Evolutionary conservation across 352 stramenopile genomes (phyloP).

Genomic region (Pythium graminicola): DNA sequence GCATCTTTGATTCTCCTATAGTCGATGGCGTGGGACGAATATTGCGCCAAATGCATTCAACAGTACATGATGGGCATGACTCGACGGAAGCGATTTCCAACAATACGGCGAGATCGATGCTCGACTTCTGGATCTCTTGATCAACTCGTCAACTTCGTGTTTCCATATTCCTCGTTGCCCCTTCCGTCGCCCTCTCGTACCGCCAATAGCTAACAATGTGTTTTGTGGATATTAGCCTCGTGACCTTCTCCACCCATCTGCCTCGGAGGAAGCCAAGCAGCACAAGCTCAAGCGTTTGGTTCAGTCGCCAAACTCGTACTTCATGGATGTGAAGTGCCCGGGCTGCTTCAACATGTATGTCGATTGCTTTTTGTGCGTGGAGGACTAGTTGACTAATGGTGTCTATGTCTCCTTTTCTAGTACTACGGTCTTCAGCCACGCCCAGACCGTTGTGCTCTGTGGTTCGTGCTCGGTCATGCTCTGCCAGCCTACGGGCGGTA

Average conservation of each 20-base stretch:
- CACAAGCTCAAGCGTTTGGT: slow-evolving; percentile 99
- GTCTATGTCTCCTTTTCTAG: slow-evolving; percentile 14
- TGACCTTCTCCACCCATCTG: slow-evolving; percentile 97
- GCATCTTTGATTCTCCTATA: no score
- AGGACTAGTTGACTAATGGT: no score
- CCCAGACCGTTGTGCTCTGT: slow-evolving; percentile 97
- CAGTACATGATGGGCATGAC: no score
- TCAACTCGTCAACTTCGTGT: neutral
- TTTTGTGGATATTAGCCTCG: slow-evolving; percentile 34
- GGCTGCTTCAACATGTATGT: slow-evolving; percentile 98
- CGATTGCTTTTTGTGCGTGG: no score
- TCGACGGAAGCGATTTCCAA: no score
- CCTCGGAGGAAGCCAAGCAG: slow-evolving; percentile 93
- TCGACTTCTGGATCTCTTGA: no score
- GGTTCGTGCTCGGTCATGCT: slow-evolving; percentile 97
- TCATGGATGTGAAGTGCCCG: slow-evolving; percentile 99
- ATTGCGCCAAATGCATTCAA: no score
- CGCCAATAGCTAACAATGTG: neutral
- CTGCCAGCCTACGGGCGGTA: slow-evolving; percentile 97
- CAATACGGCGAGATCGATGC: no score
- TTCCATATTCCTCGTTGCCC: neutral
- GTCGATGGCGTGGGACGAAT: no score
- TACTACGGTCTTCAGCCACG: slow-evolving; percentile 99
- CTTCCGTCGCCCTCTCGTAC: neutral
- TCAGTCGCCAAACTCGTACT: slow-evolving; percentile 98